These are phyloP conservation scores for Rhodotorula sp. DNA, from an alignment of 1,284 basidiomycete species.

Conservation along the genomic window DNA sequence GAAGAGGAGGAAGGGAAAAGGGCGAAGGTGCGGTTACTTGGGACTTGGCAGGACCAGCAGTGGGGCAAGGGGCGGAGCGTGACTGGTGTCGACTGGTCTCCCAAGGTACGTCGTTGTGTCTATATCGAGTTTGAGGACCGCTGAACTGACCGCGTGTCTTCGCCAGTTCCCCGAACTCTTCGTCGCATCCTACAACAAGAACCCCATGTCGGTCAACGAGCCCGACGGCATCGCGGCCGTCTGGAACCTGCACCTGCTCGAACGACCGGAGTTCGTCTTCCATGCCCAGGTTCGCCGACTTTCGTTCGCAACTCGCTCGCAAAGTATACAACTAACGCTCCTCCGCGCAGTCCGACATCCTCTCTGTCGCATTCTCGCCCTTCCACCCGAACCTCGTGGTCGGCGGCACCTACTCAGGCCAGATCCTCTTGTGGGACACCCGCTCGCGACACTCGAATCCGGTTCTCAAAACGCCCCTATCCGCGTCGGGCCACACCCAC, in stretches of 20 bases:
- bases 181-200: slow-evolving; percentile 95
- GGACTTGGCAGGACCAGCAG: slow-evolving; percentile 82
- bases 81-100: slow-evolving; percentile 96
- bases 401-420: slow-evolving; percentile 96
- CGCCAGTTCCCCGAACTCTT: slow-evolving; percentile 87
- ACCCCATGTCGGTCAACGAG: slow-evolving; percentile 81
- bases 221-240: slow-evolving; percentile 95
- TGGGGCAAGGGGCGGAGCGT: slow-evolving; percentile 88
- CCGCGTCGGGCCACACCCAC: slow-evolving; percentile 88
- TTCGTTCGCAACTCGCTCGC: neutral
- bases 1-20: slow-evolving; percentile 29
- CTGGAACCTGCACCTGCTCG: slow-evolving; percentile 93
- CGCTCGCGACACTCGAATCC: slow-evolving; percentile 84
- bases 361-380: slow-evolving; percentile 93
- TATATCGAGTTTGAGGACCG: neutral
- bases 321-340: neutral
- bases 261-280: slow-evolving; percentile 95
- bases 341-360: slow-evolving; percentile 77
- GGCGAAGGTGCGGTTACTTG: slow-evolving; percentile 26
- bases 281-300: slow-evolving; percentile 73
- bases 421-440: slow-evolving; percentile 99
- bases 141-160: neutral
- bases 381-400: slow-evolving; percentile 97
- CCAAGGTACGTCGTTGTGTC: slow-evolving; percentile 63
- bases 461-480: slow-evolving; percentile 92